Conservation (phyloP, 768 basidiomycete species). For the Sutorius australiensis region DNA sequence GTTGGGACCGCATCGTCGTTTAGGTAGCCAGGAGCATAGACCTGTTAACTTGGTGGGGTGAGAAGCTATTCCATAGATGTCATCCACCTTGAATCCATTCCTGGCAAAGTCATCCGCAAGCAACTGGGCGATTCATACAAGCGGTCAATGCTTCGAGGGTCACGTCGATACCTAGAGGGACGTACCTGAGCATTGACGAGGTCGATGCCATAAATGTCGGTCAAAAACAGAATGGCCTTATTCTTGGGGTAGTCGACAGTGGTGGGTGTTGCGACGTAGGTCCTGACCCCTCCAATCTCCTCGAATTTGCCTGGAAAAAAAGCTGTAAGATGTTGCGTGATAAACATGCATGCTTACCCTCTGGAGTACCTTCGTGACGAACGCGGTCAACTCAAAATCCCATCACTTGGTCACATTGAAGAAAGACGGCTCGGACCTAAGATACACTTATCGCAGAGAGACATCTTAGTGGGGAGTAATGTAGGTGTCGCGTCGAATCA, state of each 20-base stretch:
- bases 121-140: slow-evolving; percentile 26
- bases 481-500: neutral
- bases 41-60: slow-evolving; percentile 1
- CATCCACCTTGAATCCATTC: slow-evolving; percentile 35
- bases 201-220: slow-evolving; percentile 51
- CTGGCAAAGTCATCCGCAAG: slow-evolving; percentile 42
- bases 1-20: slow-evolving; percentile 23
- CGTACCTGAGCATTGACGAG: slow-evolving; percentile 45
- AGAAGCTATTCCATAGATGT: neutral
- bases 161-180: neutral
- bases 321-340: neutral
- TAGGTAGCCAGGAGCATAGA: slow-evolving; percentile 27
- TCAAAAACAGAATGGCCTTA: slow-evolving; percentile 52
- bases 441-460: slow-evolving; percentile 54
- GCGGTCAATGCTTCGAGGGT: neutral
- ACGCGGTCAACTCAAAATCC: slow-evolving; percentile 29
- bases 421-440: slow-evolving; percentile 36
- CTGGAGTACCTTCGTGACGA: slow-evolving; percentile 45
- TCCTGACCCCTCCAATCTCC: slow-evolving; percentile 43
- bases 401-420: neutral
- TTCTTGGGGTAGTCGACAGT: slow-evolving; percentile 46
- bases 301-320: slow-evolving; percentile 38
- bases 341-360: slow-evolving; percentile 29
- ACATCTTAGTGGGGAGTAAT: slow-evolving; percentile 33
- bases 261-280: slow-evolving; percentile 53